Base-by-base conservation (phyloP, 2,329 filamentous ascomycete species). In the Endothia cerciana region DNA sequence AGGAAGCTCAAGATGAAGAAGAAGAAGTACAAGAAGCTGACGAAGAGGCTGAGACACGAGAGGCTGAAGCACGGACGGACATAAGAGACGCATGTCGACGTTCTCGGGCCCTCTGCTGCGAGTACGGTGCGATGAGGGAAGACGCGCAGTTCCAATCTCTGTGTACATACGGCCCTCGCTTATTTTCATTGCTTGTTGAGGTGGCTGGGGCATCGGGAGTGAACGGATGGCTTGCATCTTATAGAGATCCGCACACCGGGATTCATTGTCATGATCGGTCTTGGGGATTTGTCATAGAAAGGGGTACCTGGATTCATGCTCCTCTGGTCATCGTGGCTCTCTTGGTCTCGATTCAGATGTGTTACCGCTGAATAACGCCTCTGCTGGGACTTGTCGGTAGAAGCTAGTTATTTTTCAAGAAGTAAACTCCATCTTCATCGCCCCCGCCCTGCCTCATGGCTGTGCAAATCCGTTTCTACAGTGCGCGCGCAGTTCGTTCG, bases 1-100 rank as follows among this genome's bases (percentile, higher is more conserved):
- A 85, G 93, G 76, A 96, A 95, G 82, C 82, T 97, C 75, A 97
- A 93, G 88, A 99, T 99, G 94, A 99, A 99, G 91, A 99, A 98
- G 88, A 94, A 98, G 87, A 99, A 99, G 89, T 97, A 97, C 81
- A 98, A 97, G 93, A 99, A 99, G 88, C 84, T 98, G 72, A 93
- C 97, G 91, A 92, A 91, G 85, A 87, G 89, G 79, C 97, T 94
- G 75, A 88, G 94, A 77, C 94, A 92, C 77, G 79, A 93, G 82
- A 90, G 94, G 76, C 89, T 93, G 76, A 97, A 94, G 83, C 83
- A 95, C 74, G 92, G 91, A 74, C 86, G 89, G 74, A 81, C 86
- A 70, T 87, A 82, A 79, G 68, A 10, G 22, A 13, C 22, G 25
- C n/a, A 7, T 4, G 15, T 49, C 33, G n/a, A 41, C 8, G 6